phyloP scores from a whole-genome alignment of 306 rosid genomes.

The Clitoria ternatea region DNA sequence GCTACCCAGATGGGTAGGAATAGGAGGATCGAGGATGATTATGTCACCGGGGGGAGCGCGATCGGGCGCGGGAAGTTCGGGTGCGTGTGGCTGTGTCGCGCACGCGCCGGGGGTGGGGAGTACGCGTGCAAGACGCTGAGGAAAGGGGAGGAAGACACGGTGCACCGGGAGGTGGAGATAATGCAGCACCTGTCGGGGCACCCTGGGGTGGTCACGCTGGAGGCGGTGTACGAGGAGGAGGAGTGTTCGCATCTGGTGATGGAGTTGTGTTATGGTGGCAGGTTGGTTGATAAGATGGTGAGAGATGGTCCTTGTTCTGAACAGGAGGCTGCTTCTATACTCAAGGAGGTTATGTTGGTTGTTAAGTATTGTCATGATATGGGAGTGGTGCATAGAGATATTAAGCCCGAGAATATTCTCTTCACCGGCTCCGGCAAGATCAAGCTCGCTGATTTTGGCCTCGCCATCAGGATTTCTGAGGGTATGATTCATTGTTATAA shows the following conservation, averaged over 20 bases:
- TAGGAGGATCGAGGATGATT: conserved; percentile 62
- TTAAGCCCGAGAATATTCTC: conserved; percentile 76
- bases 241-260: conserved; percentile 74
- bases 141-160: conserved; percentile 74
- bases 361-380: conserved; percentile 81
- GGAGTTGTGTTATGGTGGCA: conserved; percentile 76
- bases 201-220: conserved; percentile 70
- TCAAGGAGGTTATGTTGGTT: conserved; percentile 75
- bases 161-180: conserved; percentile 80
- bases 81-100: conserved; percentile 55
- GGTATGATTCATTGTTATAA: conserved; percentile 35
- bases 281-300: conserved; percentile 56
- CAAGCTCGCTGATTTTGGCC: conserved; percentile 87
- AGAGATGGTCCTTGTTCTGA: conserved; percentile 56
- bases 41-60: conserved; percentile 41
- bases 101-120: conserved; percentile 44
- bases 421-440: conserved; percentile 48
- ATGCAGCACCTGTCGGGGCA: conserved; percentile 89
- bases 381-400: conserved; percentile 86
- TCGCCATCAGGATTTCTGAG: conserved; percentile 60
- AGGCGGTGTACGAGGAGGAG: conserved; percentile 69
- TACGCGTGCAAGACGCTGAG: conserved; percentile 70
- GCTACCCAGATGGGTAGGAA: conserved; percentile 70
- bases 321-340: conserved; percentile 52
- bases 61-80: conserved; percentile 73